phyloP scores from a whole-genome alignment of 495 filamentous ascomycete genomes.

The Penicillium simplicissimum region DNA sequence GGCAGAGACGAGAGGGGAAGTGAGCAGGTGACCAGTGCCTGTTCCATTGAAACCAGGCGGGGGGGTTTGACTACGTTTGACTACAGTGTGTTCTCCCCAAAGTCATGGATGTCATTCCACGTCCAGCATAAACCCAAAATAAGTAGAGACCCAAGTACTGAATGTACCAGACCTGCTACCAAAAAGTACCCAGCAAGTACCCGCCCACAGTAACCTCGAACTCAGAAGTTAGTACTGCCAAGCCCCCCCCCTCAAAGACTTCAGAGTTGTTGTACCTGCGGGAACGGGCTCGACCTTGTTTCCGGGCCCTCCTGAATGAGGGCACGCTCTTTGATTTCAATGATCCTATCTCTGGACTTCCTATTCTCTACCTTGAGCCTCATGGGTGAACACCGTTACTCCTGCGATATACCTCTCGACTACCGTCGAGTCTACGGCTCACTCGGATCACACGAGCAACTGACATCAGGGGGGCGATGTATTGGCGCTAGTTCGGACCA shows the following conservation, averaged over 20 bases:
- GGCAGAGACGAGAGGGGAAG: conserved; percentile 23
- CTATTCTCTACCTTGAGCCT: background rate
- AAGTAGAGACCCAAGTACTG: background rate
- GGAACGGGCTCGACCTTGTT: conserved; percentile 2
- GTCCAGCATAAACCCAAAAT: conserved; percentile 5
- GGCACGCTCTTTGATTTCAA: background rate
- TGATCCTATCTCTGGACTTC: background rate
- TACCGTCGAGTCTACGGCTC: conserved; percentile 13
- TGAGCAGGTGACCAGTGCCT: conserved; percentile 33
- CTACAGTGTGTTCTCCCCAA: background rate
- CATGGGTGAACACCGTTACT: background rate
- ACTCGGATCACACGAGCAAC: conserved; percentile 36
- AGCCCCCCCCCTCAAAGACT: background rate
- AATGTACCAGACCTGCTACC: background rate
- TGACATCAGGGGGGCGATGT: conserved; percentile 34
- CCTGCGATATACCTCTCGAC: background rate
- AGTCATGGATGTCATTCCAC: conserved; percentile 35
- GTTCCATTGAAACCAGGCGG: background rate
- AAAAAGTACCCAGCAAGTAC: background rate
- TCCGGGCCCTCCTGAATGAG: background rate
- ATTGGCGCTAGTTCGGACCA: conserved; percentile 28
- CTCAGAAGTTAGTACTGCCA: background rate
- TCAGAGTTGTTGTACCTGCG: conserved; percentile 1
- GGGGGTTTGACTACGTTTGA: no score
- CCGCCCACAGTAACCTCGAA: background rate